Percentiles rank a stretch among this genome's conserved stretches.
Evolutionary conservation across 2,329 filamentous ascomycete species (phyloP).

Genomic region (Botrytis byssoidea): DNA sequence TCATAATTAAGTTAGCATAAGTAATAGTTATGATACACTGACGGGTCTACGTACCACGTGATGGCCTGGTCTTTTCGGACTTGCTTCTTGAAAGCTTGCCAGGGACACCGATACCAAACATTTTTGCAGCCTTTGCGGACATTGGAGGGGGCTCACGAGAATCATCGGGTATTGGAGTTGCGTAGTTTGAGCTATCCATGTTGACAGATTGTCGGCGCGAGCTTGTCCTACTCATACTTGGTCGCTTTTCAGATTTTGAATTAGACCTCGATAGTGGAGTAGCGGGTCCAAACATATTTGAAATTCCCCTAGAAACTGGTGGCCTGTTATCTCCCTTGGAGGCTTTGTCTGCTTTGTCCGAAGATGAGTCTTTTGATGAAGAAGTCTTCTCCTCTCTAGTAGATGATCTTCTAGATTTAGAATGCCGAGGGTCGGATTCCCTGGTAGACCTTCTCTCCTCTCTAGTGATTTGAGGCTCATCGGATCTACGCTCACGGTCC

Average conservation of each 20-base stretch:
- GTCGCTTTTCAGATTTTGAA: constrained; percentile 64
- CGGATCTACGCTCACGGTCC: constrained; percentile 35
- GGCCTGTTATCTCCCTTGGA: constrained; percentile 41
- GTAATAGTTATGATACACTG: constrained; percentile 1
- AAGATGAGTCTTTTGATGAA: constrained; percentile 67
- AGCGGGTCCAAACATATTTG: constrained; percentile 66
- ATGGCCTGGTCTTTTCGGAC: constrained; percentile 49
- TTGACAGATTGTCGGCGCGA: constrained; percentile 70
- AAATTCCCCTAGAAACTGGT: constrained; percentile 47
- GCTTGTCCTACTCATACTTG: constrained; percentile 53
- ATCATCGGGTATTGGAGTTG: constrained; percentile 72
- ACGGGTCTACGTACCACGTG: constrained; percentile 39
- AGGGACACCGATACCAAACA: constrained; percentile 59
- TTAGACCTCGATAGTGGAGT: constrained; percentile 68
- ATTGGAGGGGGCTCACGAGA: constrained; percentile 51
- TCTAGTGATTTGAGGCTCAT: constrained; percentile 21
- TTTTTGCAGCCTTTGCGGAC: constrained; percentile 73
- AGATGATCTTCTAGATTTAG: constrained; percentile 55
- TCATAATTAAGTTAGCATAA: constrained; percentile 37
- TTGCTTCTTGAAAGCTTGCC: constrained; percentile 49
- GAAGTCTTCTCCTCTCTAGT: constrained; percentile 62
- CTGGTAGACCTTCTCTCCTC: constrained; percentile 46
- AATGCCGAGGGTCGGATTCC: constrained; percentile 50
- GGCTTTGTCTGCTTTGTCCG: constrained; percentile 51
- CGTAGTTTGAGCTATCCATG: constrained; percentile 56